Conservation (phyloP, 306 rosid genomes). For the Castanea mollissima region DNA sequence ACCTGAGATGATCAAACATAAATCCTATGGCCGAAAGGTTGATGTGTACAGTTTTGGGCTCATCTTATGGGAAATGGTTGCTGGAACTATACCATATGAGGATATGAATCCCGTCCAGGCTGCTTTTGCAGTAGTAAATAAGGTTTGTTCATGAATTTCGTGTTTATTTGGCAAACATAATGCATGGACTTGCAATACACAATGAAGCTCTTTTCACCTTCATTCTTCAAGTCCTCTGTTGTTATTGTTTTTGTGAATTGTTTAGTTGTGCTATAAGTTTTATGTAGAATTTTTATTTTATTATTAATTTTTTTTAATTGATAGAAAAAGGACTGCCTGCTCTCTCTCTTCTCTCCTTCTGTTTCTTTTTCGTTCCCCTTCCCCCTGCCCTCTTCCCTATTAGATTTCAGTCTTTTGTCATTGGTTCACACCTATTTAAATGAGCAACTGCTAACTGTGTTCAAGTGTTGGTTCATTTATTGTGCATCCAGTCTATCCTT, state of each 20-base stretch:
- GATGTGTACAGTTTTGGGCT: constrained; percentile 96
- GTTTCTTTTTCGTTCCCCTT: neutral
- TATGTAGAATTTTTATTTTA: neutral
- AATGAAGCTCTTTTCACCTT: neutral
- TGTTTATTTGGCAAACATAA: neutral
- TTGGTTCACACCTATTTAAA: neutral
- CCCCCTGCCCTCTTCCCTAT: neutral
- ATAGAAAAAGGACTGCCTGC: neutral
- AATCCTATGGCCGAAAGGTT: constrained; percentile 76
- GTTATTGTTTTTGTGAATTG: neutral
- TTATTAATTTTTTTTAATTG: neutral
- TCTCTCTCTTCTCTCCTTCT: neutral
- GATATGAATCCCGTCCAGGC: constrained; percentile 98
- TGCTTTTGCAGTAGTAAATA: constrained; percentile 90
- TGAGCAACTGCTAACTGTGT: neutral
- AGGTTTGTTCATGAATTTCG: constrained; percentile 42
- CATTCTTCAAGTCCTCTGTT: neutral
- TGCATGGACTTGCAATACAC: constrained; percentile 3
- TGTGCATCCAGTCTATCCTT: neutral
- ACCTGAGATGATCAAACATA: constrained; percentile 94
- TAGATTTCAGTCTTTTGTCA: neutral
- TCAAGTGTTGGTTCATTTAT: neutral
- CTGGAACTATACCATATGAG: constrained; percentile 81
- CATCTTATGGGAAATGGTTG: constrained; percentile 86
- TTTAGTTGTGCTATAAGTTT: neutral